These are phyloP conservation scores for Brassica rapa DNA, from an alignment of 345 rosid species.

Conservation along the genomic window DNA sequence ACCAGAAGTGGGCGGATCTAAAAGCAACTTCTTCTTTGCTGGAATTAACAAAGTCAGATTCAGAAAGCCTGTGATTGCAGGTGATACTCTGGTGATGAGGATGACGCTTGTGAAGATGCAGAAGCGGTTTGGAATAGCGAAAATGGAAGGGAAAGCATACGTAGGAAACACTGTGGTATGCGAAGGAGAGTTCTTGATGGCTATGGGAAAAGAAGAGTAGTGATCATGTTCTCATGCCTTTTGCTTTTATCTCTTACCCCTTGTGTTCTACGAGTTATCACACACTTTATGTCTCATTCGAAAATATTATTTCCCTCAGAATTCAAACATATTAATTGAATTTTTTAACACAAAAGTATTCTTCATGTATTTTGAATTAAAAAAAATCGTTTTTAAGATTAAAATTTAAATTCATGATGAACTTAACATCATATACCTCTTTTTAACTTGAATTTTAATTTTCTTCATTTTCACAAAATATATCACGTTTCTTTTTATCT, in stretches of 20 bases:
- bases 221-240: conserved; percentile 15
- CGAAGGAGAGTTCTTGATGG: conserved; percentile 94
- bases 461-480: background rate
- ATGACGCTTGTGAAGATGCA: conserved; percentile 85
- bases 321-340: background rate
- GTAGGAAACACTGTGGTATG: conserved; percentile 80
- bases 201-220: conserved; percentile 55
- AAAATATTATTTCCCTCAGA: background rate
- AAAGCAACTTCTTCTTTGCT: conserved; percentile 81
- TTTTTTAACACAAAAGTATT: background rate
- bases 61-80: conserved; percentile 92
- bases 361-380: background rate
- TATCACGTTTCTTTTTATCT: background rate
- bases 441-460: background rate
- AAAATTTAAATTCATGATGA: background rate
- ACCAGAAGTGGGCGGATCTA: conserved; percentile 87
- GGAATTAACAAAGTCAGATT: conserved; percentile 93
- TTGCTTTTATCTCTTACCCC: background rate
- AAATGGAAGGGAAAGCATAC: conserved; percentile 97
- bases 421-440: background rate
- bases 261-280: conserved; percentile 2
- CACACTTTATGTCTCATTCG: background rate
- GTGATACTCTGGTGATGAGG: conserved; percentile 93
- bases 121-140: conserved; percentile 88
- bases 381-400: background rate